A percentile compares a stretch with the other conserved stretches of the same genome.
Conservation (phyloP, 345 rosid species). For the Firmiana major region DNA sequence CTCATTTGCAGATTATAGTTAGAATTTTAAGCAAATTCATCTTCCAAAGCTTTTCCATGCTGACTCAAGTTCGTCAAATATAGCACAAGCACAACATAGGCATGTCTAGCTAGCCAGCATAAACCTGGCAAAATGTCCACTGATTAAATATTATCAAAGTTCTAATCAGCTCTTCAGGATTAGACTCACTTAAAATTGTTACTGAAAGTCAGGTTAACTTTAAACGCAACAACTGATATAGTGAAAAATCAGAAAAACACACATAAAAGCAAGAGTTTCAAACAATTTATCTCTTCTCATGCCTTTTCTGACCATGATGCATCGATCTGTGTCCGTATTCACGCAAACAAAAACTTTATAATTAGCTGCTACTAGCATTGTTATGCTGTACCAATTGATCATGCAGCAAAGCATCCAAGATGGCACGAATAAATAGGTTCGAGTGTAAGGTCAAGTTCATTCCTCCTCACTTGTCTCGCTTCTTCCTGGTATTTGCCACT, state of each 20-base stretch:
- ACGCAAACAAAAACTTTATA: background rate
- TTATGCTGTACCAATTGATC: constrained; percentile 16
- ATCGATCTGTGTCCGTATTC: background rate
- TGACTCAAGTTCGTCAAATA: too few species aligned
- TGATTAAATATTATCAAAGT: too few species aligned
- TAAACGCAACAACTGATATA: too few species aligned
- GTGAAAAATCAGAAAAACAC: background rate
- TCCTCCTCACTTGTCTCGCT: constrained; percentile 51
- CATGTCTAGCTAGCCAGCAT: too few species aligned
- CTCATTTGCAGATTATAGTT: too few species aligned
- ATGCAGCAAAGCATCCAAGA: constrained; percentile 55
- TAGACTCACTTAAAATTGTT: too few species aligned
- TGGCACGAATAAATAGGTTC: constrained; percentile 53
- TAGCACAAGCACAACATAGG: too few species aligned
- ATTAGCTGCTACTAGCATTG: background rate
- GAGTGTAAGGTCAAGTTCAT: constrained; percentile 61
- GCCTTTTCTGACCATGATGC: background rate
- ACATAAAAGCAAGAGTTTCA: constrained; percentile 2
- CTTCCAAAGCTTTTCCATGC: too few species aligned
- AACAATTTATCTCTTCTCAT: background rate
- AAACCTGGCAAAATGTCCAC: too few species aligned
- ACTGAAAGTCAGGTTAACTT: too few species aligned
- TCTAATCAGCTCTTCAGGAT: too few species aligned
- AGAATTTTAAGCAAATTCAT: too few species aligned
- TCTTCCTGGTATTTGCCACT: constrained; percentile 61